Evolutionary conservation across 192 early-diverging fungal genomes (phyloP).

Genomic region (Tieghemiomyces parasiticus): DNA sequence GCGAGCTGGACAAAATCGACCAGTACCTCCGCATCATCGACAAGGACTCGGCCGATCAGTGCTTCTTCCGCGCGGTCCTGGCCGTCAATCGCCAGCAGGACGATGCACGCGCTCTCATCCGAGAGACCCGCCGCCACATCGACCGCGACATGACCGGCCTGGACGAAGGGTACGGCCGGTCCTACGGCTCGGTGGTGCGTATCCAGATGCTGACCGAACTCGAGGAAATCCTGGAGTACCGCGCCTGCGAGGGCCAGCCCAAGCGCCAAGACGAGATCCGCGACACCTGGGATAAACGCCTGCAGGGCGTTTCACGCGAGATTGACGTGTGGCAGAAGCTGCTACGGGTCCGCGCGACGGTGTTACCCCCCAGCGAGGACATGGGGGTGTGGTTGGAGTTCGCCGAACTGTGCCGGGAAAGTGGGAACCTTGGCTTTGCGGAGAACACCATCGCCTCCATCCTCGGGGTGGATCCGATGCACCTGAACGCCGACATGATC

Average conservation of each 20-base stretch:
- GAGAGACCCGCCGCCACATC: constrained; percentile 63
- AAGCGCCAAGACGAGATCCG: constrained; percentile 58
- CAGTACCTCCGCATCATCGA: constrained; percentile 73
- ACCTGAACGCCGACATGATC: constrained; percentile 9
- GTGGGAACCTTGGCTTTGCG: constrained; percentile 60
- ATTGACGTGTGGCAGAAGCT: constrained; percentile 94
- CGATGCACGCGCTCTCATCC: constrained; percentile 59
- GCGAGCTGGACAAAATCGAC: constrained; percentile 79
- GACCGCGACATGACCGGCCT: constrained; percentile 77
- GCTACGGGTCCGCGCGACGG: constrained; percentile 73
- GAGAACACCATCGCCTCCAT: constrained; percentile 63
- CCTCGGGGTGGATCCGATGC: not conserved
- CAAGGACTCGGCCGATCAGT: constrained; percentile 59
- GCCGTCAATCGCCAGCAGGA: constrained; percentile 56
- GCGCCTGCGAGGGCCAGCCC: constrained; percentile 60
- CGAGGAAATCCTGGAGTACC: constrained; percentile 91
- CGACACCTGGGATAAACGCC: constrained; percentile 70
- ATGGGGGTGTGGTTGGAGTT: constrained; percentile 96
- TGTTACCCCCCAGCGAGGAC: constrained; percentile 79
- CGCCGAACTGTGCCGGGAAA: constrained; percentile 84
- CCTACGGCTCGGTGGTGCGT: constrained; percentile 74
- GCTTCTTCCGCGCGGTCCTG: constrained; percentile 78
- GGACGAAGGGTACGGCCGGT: constrained; percentile 87
- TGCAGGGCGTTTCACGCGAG: constrained; percentile 79
- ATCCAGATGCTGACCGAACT: constrained; percentile 97